Base-by-base conservation (phyloP, 2,329 filamentous ascomycete genomes). In the Akanthomyces muscarius region DNA sequence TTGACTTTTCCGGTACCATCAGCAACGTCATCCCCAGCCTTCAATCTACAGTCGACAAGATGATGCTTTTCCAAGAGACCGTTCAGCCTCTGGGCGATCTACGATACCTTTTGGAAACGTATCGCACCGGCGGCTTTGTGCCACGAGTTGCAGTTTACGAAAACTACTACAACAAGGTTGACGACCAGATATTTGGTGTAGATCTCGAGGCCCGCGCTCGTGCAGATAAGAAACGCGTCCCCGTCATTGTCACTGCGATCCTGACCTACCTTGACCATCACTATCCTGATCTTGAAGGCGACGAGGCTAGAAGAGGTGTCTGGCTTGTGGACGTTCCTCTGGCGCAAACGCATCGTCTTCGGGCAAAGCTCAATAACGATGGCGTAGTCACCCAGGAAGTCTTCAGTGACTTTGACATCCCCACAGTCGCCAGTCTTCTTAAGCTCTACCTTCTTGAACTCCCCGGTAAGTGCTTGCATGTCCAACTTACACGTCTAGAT, bases 61-160 rank as follows among this genome's bases (percentile, higher is more conserved):
- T 99, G 93, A 92, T 99, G 88, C 83, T 99, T 53, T 99, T 96
- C 78, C 95, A 99, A 75, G 95, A 99, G 80, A 98, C 95, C 0
- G 91, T 99, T n/a, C 95, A 98, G 75, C 95, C 95, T 6, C 75
- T 88, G 54, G 90, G 91, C 45, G 95, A 99, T 75, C 80, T 99
- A 68, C 86, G 95, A 66, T 99, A 98, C 75, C 84, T 99, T 65
- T 83, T 99, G 52, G 95, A 99, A 78, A 99, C 94, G 74, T 99
- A 99, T 77, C 89, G 93, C 66, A 99, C 95, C 7, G 95, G 95
- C 66, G 91, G 89, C 68, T 99, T 96, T 74, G 86, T 92, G 58
- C 95, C 95, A 10, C 93, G 86, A 71, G 94, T 98, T 33, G 87
- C 92, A 53, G 89, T 92, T 4, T 99, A 99, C 76, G 95, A 99